A percentile compares a stretch with the other conserved stretches of the same genome.
Conservation (phyloP, 2,329 filamentous ascomycete genomes). For the Ophiostoma perfectum region DNA sequence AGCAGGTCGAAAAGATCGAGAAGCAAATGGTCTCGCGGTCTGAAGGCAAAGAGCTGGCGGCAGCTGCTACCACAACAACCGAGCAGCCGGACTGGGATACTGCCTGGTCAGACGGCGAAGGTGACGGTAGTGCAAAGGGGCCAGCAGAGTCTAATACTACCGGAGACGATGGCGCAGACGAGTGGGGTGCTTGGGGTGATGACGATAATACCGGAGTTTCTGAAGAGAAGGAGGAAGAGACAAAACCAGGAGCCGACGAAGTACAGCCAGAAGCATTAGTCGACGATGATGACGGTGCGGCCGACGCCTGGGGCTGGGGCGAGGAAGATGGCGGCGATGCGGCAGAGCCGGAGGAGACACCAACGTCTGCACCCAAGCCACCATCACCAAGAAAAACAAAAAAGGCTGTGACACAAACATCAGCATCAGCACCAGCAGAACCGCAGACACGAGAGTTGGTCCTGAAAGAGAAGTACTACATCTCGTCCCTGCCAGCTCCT, state of each 20-base stretch:
- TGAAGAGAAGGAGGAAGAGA: slow-evolving; percentile 34
- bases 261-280: slow-evolving; percentile 23
- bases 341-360: neutral
- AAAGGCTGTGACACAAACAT: slow-evolving; percentile 8
- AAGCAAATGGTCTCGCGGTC: slow-evolving; percentile 67
- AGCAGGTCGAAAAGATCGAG: slow-evolving; percentile 75
- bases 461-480: slow-evolving; percentile 77
- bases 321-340: slow-evolving; percentile 49
- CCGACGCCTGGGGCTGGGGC: slow-evolving; percentile 82
- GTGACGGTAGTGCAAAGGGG: slow-evolving; percentile 31
- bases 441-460: slow-evolving; percentile 59
- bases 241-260: slow-evolving; percentile 13
- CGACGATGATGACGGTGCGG: slow-evolving; percentile 39
- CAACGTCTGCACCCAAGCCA: neutral
- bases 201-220: slow-evolving; percentile 33
- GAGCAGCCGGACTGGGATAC: slow-evolving; percentile 64
- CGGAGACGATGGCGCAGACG: slow-evolving; percentile 34
- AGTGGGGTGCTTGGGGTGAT: slow-evolving; percentile 34
- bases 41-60: slow-evolving; percentile 57
- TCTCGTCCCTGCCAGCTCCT: slow-evolving; percentile 79
- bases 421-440: neutral
- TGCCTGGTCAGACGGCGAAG: slow-evolving; percentile 70
- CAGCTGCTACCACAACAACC: slow-evolving; percentile 42
- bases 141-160: slow-evolving; percentile 22
- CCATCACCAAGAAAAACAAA: slow-evolving; percentile 1